Percentiles rank a stretch among this genome's conserved stretches.
Evolutionary conservation across 208 protist genomes (phyloP).

Genomic region (Leishmania aethiopica): DNA sequence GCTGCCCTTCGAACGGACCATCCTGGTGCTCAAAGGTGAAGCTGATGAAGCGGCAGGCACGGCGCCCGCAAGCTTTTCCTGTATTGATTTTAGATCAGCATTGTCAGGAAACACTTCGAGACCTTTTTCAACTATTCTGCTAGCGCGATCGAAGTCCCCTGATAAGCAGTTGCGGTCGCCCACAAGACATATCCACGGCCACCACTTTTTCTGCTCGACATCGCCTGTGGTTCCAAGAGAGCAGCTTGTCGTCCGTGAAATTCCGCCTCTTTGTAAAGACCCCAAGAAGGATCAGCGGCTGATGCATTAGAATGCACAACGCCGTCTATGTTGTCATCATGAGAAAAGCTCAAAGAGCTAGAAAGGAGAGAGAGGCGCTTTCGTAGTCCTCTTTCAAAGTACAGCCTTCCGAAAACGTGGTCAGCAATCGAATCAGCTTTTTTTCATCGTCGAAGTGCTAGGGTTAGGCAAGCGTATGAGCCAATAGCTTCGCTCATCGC

Average conservation of each 20-base stretch:
- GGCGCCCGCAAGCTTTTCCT: conserved; percentile 15
- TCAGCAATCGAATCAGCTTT: conserved; percentile 77
- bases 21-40: conserved; percentile 12
- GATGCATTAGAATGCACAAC: conserved; percentile 75
- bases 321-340: conserved; percentile 56
- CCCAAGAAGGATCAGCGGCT: conserved; percentile 57
- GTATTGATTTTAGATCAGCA: conserved; percentile 29
- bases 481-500: conserved; percentile 48
- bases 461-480: conserved; percentile 43
- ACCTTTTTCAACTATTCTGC: conserved; percentile 70
- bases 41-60: not conserved
- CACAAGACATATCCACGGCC: conserved; percentile 65
- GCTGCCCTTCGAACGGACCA: conserved; percentile 48
- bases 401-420: conserved; percentile 78
- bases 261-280: conserved; percentile 74
- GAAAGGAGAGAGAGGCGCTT: conserved; percentile 56
- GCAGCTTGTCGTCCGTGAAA: conserved; percentile 80
- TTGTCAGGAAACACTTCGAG: conserved; percentile 45
- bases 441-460: conserved; percentile 66
- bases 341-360: conserved; percentile 63
- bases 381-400: conserved; percentile 45
- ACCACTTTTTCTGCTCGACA: conserved; percentile 12
- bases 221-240: conserved; percentile 41
- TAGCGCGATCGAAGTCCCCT: conserved; percentile 71
- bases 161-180: conserved; percentile 77